A percentile compares a stretch with the other conserved stretches of the same genome.
Conservation (phyloP, 768 basidiomycete genomes). For the Termitomyces sp. region DNA sequence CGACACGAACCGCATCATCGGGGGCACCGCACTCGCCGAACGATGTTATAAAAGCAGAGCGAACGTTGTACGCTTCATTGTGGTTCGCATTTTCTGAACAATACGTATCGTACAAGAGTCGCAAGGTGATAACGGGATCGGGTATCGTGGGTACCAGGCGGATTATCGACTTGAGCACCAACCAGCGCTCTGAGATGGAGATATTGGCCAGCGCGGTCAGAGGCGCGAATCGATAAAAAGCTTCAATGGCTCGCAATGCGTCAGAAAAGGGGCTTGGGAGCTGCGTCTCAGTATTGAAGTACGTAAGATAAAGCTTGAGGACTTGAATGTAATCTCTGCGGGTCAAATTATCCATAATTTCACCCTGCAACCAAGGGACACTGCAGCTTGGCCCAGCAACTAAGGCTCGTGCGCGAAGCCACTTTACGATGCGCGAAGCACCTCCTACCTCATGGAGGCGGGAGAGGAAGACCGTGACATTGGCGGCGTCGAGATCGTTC, state of each 20-base stretch:
- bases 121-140: slow-evolving; percentile 2
- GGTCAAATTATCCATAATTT: slow-evolving; percentile 2
- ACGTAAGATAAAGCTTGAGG: slow-evolving; percentile 4
- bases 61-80: slow-evolving; percentile 1
- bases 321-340: slow-evolving; percentile 6
- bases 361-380: slow-evolving; percentile 9
- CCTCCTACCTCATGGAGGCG: slow-evolving; percentile 4
- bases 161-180: slow-evolving; percentile 12
- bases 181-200: slow-evolving; percentile 4
- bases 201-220: neutral
- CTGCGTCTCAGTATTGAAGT: neutral
- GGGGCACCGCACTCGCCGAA: slow-evolving; percentile 10
- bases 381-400: neutral
- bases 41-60: slow-evolving; percentile 9
- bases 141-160: slow-evolving; percentile 6
- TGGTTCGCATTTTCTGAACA: neutral
- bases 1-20: slow-evolving; percentile 9
- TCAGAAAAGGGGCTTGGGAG: slow-evolving; percentile 4
- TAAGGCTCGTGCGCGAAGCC: slow-evolving; percentile 7
- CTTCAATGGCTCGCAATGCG: neutral
- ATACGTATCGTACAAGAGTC: slow-evolving; percentile 9
- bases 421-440: neutral
- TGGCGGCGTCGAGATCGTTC: neutral
- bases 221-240: neutral
- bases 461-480: slow-evolving; percentile 3